phyloP scores from a whole-genome alignment of 1,284 basidiomycete species.

The Cutaneotrichosporon sp. region DNA sequence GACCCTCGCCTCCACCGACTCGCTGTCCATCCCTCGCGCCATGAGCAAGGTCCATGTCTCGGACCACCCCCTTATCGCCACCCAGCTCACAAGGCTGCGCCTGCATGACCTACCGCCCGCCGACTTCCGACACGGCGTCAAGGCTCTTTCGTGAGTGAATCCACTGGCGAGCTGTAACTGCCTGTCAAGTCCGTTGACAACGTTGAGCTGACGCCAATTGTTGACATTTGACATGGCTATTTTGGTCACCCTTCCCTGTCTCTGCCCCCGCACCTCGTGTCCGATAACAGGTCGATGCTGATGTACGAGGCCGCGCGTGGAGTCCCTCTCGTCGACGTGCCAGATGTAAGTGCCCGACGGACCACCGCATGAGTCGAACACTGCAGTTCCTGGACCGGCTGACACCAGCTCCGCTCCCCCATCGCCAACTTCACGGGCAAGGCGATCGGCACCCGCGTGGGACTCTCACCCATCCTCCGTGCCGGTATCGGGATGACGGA shows the following conservation, averaged over 20 bases:
- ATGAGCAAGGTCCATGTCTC: constrained; percentile 25
- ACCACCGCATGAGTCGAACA: too few relatives aligned
- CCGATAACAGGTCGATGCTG: constrained; percentile 32
- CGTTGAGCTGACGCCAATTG: too few relatives aligned
- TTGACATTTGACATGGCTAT: too few relatives aligned
- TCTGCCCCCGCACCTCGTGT: too few relatives aligned
- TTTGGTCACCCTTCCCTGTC: too few relatives aligned
- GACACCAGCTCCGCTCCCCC: constrained; percentile 46
- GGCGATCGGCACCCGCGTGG: constrained; percentile 59
- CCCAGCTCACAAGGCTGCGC: constrained; percentile 41
- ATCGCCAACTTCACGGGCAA: constrained; percentile 48
- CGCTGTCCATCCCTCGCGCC: background rate
- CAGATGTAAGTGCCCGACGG: constrained; percentile 42
- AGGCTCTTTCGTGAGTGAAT: constrained; percentile 36
- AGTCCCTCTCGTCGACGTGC: constrained; percentile 33
- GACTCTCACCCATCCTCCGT: constrained; percentile 82
- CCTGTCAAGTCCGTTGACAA: background rate
- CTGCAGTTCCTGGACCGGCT: constrained; percentile 28
- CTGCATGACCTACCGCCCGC: constrained; percentile 42
- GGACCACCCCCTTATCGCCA: constrained; percentile 37
- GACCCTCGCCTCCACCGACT: background rate
- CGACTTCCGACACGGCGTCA: constrained; percentile 42
- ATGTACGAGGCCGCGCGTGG: constrained; percentile 35
- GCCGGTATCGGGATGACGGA: constrained; percentile 94
- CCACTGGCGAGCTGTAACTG: background rate